phyloP scores from a whole-genome alignment of 1,139 yeast genomes.

The Yamadazyma dushanensis region DNA sequence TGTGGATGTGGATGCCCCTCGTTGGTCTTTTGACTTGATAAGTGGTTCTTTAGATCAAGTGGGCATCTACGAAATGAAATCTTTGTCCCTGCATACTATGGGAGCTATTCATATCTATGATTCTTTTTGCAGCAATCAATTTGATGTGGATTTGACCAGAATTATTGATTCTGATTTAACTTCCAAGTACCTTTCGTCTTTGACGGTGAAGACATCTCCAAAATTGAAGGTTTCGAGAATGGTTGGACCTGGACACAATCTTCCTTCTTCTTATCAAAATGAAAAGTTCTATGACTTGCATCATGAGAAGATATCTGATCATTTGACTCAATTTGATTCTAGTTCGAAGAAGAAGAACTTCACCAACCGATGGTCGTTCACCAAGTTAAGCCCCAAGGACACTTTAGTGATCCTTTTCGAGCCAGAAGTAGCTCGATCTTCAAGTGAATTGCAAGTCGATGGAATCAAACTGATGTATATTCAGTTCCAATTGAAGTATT shows the following conservation, averaged over 20 bases:
- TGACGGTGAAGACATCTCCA: slow-evolving; percentile 33
- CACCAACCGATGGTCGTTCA: slow-evolving; percentile 40
- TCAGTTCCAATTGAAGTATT: slow-evolving; percentile 34
- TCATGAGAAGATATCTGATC: slow-evolving; percentile 36
- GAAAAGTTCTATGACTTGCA: slow-evolving; percentile 24
- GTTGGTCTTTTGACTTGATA: slow-evolving; percentile 33
- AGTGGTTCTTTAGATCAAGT: slow-evolving; percentile 49
- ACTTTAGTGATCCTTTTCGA: slow-evolving; percentile 35
- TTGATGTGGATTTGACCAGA: slow-evolving; percentile 12
- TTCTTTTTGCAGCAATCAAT: slow-evolving; percentile 24
- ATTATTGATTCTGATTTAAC: background rate
- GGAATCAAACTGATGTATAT: slow-evolving; percentile 25
- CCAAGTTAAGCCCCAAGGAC: slow-evolving; percentile 20
- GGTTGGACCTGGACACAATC: slow-evolving; percentile 29
- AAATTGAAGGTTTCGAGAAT: slow-evolving; percentile 31
- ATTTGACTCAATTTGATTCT: slow-evolving; percentile 32
- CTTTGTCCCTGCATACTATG: slow-evolving; percentile 28
- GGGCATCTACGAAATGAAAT: slow-evolving; percentile 42
- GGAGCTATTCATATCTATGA: slow-evolving; percentile 31
- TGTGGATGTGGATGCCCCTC: slow-evolving; percentile 21
- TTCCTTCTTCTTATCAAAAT: slow-evolving; percentile 35
- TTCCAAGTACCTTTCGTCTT: slow-evolving; percentile 14
- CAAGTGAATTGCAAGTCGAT: slow-evolving; percentile 17
- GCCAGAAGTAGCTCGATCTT: slow-evolving; percentile 27
- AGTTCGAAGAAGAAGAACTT: slow-evolving; percentile 27